Evolutionary conservation across 2,329 filamentous ascomycete genomes (phyloP), one percentile per base, ranked within the genome.

Genomic region (Aureobasidium sp.): DNA sequence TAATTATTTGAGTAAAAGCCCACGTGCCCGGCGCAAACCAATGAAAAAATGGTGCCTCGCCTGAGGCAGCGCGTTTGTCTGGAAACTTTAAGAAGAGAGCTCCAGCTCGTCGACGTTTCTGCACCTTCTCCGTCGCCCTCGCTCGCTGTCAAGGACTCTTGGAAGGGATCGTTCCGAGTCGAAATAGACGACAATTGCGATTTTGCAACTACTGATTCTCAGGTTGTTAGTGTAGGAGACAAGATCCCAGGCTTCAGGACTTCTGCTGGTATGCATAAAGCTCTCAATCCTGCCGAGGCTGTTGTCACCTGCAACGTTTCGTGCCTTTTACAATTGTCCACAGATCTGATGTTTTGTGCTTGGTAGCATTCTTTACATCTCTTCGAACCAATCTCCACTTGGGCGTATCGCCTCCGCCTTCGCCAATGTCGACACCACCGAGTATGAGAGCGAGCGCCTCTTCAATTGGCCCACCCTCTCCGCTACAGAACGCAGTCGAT

Each of bases 381-480:
- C 81, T 94, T 16, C 86, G 89, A 67, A 88, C 88, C 65, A 94
- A 94, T 70, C 83, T 94, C 61, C 86, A 87, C 68, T 85, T 93
- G 62, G 68, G 69, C 69, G 79, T 76, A 67, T 77, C 78, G 36
- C 70, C 85, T 79, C 64, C 84, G 62, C 75, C 87, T 65, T 83
- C 86, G 48, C 86, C 87, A 53, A 81, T 84, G 63, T 79, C 80
- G 61, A 87, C 83, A 64, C 89, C 88, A 29, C 86, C 87, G 25
- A 80, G 83, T 59, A 77, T 78, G 69, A 72, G 72, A 59, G 69
- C 70, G 59, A 73, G 70, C 62, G 70, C 68, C 62, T 69, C 68
- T 77, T 86, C 70, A 77, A 82, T 74, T 79, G 59, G 49, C 75
- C 79, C 62, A 74, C 79, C 67, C 36, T 77, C 76, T 53, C 69